Percentiles rank a stretch among this genome's conserved stretches.
These are phyloP conservation scores for Macroventuria anomochaeta DNA, from an alignment of 2,329 filamentous ascomycete species.

Conservation along the genomic window DNA sequence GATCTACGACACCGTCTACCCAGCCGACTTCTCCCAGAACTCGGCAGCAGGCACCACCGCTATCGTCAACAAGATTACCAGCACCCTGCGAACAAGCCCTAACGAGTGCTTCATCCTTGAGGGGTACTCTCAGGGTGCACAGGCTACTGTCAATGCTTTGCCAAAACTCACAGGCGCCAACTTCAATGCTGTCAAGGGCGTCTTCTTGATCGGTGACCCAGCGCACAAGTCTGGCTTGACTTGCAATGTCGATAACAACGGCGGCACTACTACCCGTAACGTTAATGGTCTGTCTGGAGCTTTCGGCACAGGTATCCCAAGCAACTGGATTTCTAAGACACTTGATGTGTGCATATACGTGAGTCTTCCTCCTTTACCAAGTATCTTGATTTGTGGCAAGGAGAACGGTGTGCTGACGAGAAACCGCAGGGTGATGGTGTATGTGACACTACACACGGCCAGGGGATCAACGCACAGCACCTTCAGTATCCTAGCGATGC, in stretches of 20 bases:
- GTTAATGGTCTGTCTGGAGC: slow-evolving; percentile 33
- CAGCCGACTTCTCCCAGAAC: slow-evolving; percentile 37
- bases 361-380: slow-evolving; percentile 14
- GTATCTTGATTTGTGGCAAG: neutral
- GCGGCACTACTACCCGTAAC: slow-evolving; percentile 42
- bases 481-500: slow-evolving; percentile 34
- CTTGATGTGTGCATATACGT: slow-evolving; percentile 47
- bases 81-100: slow-evolving; percentile 30
- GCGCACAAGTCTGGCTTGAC: slow-evolving; percentile 40
- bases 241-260: slow-evolving; percentile 47
- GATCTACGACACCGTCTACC: slow-evolving; percentile 47
- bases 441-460: slow-evolving; percentile 44
- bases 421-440: slow-evolving; percentile 43
- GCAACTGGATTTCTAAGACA: slow-evolving; percentile 46
- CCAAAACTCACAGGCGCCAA: slow-evolving; percentile 38
- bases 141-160: slow-evolving; percentile 46
- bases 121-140: slow-evolving; percentile 49
- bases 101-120: slow-evolving; percentile 48
- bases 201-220: slow-evolving; percentile 47
- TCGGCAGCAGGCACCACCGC: slow-evolving; percentile 36
- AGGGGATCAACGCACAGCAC: slow-evolving; percentile 42
- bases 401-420: neutral
- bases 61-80: slow-evolving; percentile 44
- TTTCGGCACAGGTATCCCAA: slow-evolving; percentile 26
- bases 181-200: slow-evolving; percentile 47